Evolutionary conservation across 805 yeast species (phyloP).

Genomic region (Suhomyces prunicola): DNA sequence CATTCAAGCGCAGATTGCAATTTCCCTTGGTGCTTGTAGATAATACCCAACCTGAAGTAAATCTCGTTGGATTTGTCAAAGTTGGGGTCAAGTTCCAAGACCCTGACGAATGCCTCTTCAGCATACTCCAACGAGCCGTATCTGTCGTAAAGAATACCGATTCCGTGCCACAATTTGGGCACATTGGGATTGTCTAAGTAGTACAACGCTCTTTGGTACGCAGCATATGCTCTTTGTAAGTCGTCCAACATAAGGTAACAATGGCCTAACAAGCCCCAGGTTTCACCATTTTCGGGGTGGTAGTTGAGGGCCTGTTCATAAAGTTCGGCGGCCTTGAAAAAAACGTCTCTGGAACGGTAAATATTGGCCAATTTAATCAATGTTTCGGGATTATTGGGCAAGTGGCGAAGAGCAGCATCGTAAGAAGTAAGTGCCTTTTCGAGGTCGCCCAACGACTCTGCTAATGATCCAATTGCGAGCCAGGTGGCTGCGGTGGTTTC

Average conservation of each 20-base stretch:
- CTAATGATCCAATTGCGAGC: constrained; percentile 85
- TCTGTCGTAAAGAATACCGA: constrained; percentile 92
- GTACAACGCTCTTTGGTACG: constrained; percentile 93
- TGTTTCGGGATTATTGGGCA: constrained; percentile 83
- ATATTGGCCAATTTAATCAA: constrained; percentile 83
- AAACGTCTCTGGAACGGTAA: constrained; percentile 84
- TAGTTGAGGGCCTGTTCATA: constrained; percentile 82
- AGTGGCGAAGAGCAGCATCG: constrained; percentile 81
- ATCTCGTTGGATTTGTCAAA: constrained; percentile 96
- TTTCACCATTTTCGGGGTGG: constrained; percentile 87
- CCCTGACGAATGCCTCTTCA: constrained; percentile 96
- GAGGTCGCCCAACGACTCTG: constrained; percentile 83
- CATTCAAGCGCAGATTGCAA: constrained; percentile 87
- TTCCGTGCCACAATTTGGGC: constrained; percentile 98
- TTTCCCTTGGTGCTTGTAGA: constrained; percentile 92
- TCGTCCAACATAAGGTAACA: constrained; percentile 97
- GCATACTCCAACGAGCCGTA: constrained; percentile 97
- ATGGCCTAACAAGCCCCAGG: constrained; percentile 96
- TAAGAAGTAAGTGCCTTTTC: constrained; percentile 88
- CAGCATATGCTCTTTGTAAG: constrained; percentile 89
- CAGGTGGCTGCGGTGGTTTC: constrained; percentile 78
- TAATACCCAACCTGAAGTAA: constrained; percentile 92
- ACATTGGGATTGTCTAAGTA: constrained; percentile 90
- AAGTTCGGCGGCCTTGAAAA: constrained; percentile 90
- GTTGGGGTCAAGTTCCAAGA: constrained; percentile 90